Evolutionary conservation across 192 early-diverging fungal genomes (phyloP), one percentile per base, ranked within the genome.

Genomic region (Allomyces macrogynus): DNA sequence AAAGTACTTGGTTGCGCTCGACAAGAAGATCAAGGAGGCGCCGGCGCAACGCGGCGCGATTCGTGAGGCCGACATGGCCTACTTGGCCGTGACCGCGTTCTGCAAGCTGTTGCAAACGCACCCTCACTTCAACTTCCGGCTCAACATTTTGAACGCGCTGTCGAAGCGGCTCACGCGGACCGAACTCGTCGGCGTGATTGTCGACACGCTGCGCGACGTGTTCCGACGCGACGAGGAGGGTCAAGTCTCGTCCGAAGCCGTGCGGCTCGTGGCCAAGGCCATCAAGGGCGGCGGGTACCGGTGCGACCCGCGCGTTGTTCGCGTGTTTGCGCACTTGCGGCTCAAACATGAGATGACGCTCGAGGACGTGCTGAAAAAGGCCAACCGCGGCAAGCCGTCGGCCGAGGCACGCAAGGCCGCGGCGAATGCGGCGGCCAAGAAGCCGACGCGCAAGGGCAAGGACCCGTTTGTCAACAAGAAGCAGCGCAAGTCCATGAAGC

Each of bases 101-200:
- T 86, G 88, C 49, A 84, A 88, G 61, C 79, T 98, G 5, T 74
- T 94, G 62, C 87, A 76, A 9, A 77, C 81, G 20, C 80, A 87
- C 16, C 84, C 95, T 20, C 93, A 96, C 72, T 98, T 98, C 77
- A 98, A 98, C 78, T 98, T 91, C 71, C 85, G 93, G 60, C 72
- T 86, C 60, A 92, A 98, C 68, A 70, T 98, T 66, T 68, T 62
- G 49, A 76, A 63, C 76, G 81, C 67, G 73, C 85, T 67, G 67
- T 77, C 72, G 61, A 74, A 77, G 26, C 65, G 76, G 23, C 25
- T 1, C 0, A 61, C 20, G 16, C 60, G 24, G 26, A 63, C 62
- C 20, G 23, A 23, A 10, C 12, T 43, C 24, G 24, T 71, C 8
- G 40, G 24, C 20, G n/a, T 26, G 26, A 23, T 18, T 18, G 44